phyloP scores from a whole-genome alignment of 2,329 filamentous ascomycete species.

The Diaporthe sp. region DNA sequence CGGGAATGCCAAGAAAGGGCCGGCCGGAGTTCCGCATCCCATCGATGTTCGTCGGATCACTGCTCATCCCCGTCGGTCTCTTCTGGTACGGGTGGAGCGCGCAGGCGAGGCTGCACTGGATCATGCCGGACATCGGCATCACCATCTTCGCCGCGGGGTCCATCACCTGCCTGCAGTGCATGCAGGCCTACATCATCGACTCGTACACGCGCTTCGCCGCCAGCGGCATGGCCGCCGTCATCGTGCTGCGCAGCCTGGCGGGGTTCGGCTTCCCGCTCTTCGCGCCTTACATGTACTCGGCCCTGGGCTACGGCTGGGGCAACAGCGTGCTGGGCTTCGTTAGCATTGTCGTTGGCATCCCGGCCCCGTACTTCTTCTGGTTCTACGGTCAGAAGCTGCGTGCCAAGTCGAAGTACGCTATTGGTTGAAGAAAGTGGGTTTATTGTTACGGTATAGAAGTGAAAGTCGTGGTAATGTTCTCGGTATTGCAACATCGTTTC shows the following conservation, averaged over 20 bases:
- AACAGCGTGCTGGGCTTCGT: conserved; percentile 59
- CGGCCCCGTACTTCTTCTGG: conserved; percentile 58
- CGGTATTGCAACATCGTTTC: too few species aligned
- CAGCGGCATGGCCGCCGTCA: conserved; percentile 55
- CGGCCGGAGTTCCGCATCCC: conserved; percentile 59
- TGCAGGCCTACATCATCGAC: conserved; percentile 59
- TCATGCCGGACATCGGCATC: conserved; percentile 55
- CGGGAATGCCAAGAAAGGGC: conserved; percentile 31
- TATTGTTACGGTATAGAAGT: not conserved
- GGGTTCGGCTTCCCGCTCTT: conserved; percentile 64
- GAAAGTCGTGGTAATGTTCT: not conserved
- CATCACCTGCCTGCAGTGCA: conserved; percentile 55
- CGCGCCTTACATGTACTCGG: conserved; percentile 53
- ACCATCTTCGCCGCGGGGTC: conserved; percentile 49
- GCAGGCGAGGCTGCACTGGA: conserved; percentile 55
- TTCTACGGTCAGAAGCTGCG: conserved; percentile 50
- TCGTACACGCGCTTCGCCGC: conserved; percentile 56
- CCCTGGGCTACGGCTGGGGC: conserved; percentile 57
- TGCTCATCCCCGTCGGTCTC: conserved; percentile 55
- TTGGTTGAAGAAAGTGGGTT: conserved; percentile 35
- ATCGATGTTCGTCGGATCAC: conserved; percentile 61
- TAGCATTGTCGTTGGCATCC: conserved; percentile 60
- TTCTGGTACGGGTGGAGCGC: conserved; percentile 58
- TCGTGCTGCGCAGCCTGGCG: conserved; percentile 57
- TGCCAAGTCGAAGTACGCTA: conserved; percentile 46